Percentiles rank a stretch among this genome's conserved stretches.
phyloP scores from a whole-genome alignment of 352 stramenopile genomes.

The Phytophthora brassicae region DNA sequence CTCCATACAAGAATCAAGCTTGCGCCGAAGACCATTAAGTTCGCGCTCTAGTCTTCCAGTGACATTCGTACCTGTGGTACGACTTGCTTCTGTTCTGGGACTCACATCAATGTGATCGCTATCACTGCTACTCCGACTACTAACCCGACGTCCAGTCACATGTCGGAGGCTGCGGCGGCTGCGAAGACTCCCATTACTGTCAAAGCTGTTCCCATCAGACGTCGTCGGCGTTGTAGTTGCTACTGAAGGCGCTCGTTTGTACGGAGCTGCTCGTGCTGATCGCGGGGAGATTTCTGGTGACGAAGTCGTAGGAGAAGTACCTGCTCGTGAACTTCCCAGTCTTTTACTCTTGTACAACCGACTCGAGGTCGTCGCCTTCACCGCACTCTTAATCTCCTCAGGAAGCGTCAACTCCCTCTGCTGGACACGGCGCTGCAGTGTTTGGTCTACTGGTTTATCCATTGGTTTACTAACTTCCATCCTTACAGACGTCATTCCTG shows the following conservation, averaged over 20 bases:
- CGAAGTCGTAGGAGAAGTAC: conserved; percentile 60
- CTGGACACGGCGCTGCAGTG: conserved; percentile 22
- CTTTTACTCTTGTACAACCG: conserved; percentile 35
- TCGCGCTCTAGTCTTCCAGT: conserved; percentile 57
- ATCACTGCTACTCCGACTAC: conserved; percentile 29
- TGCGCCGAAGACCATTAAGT: conserved; percentile 50
- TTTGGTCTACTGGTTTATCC: not conserved
- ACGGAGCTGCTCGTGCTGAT: conserved; percentile 31
- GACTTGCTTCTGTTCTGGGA: conserved; percentile 12
- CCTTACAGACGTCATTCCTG: not conserved
- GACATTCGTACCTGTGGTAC: conserved; percentile 3
- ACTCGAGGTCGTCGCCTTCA: conserved; percentile 8
- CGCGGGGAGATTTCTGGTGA: conserved; percentile 52
- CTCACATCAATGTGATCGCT: conserved; percentile 30
- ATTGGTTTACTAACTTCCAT: conserved; percentile 7
- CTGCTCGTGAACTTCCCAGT: conserved; percentile 28
- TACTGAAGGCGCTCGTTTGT: conserved; percentile 32
- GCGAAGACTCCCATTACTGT: conserved; percentile 32
- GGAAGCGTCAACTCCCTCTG: conserved; percentile 43
- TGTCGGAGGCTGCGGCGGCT: conserved; percentile 29
- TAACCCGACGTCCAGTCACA: conserved; percentile 31
- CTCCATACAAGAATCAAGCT: conserved; percentile 61
- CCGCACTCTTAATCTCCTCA: conserved; percentile 27
- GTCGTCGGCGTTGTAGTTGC: conserved; percentile 25
- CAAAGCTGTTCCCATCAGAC: conserved; percentile 31